Evolutionary conservation across 805 yeast genomes (phyloP).

Genomic region (Ogataea philodendri): DNA sequence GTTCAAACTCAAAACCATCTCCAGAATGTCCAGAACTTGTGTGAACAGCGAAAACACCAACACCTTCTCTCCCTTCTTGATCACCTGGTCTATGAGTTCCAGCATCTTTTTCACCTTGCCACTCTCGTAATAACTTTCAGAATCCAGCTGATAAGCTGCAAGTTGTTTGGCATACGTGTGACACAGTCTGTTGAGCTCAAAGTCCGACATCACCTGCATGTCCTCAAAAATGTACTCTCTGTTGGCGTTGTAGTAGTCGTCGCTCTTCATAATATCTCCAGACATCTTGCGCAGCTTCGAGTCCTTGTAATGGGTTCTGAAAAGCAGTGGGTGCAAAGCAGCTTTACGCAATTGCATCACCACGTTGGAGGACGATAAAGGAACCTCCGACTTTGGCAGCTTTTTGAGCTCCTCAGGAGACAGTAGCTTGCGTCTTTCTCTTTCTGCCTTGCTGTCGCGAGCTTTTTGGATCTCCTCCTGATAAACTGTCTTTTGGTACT

Average conservation of each 20-base stretch:
- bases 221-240: slow-evolving; percentile 79
- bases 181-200: slow-evolving; percentile 77
- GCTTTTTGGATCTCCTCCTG: slow-evolving; percentile 51
- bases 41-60: slow-evolving; percentile 90
- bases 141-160: slow-evolving; percentile 49
- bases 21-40: slow-evolving; percentile 85
- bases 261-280: slow-evolving; percentile 73
- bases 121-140: slow-evolving; percentile 54
- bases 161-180: slow-evolving; percentile 67
- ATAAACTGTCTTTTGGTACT: slow-evolving; percentile 58
- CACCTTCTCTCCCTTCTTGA: slow-evolving; percentile 60
- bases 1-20: slow-evolving; percentile 62
- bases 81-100: slow-evolving; percentile 55
- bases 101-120: slow-evolving; percentile 70
- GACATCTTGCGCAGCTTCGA: slow-evolving; percentile 63
- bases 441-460: slow-evolving; percentile 39
- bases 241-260: slow-evolving; percentile 75
- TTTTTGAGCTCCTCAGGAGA: slow-evolving; percentile 35
- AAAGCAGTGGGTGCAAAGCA: slow-evolving; percentile 85
- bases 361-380: slow-evolving; percentile 54
- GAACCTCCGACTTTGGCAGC: slow-evolving; percentile 25
- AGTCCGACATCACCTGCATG: slow-evolving; percentile 93
- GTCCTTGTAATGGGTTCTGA: slow-evolving; percentile 64
- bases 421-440: slow-evolving; percentile 42
- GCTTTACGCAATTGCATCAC: slow-evolving; percentile 91